These are phyloP conservation scores for Cercophora samala DNA, from an alignment of 495 filamentous ascomycete genomes.

Conservation along the genomic window DNA sequence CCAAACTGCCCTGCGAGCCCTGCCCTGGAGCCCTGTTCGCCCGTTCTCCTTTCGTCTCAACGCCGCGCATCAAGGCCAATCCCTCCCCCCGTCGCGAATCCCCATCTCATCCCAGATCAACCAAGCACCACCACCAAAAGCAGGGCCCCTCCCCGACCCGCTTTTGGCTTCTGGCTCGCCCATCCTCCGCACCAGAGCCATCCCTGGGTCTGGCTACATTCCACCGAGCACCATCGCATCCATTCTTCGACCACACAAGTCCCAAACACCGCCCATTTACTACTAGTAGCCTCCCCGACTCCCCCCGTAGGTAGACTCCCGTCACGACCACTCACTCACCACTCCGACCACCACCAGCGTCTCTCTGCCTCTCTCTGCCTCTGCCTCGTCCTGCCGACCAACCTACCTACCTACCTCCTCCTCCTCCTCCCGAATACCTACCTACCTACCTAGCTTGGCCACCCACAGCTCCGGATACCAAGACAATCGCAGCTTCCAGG, in stretches of 20 bases:
- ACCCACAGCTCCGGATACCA: not conserved
- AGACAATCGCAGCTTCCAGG: not conserved
- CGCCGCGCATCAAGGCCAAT: constrained; percentile 19
- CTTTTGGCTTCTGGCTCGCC: constrained; percentile 7
- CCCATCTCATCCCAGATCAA: constrained; percentile 18
- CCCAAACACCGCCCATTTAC: not conserved
- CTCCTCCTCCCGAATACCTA: not conserved
- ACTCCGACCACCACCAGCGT: too few species aligned
- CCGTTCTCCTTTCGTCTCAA: constrained; percentile 14
- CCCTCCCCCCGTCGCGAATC: constrained; percentile 22
- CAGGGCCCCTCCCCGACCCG: constrained; percentile 22
- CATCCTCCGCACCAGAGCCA: not conserved
- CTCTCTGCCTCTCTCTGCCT: not conserved
- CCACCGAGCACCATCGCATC: not conserved
- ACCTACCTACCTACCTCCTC: too few species aligned
- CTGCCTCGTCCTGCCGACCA: not conserved
- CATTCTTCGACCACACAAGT: not conserved
- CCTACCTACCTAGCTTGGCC: too few species aligned
- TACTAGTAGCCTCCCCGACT: not conserved
- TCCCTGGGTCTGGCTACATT: constrained; percentile 10
- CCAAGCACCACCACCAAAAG: constrained; percentile 14
- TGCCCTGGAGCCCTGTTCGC: constrained; percentile 8
- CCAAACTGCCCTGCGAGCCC: not conserved
- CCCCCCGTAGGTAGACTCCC: not conserved
- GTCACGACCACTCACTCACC: too few species aligned